Percentiles rank a stretch among this genome's conserved stretches.
These are phyloP conservation scores for Pistacia atlantica DNA, from an alignment of 345 rosid species.

Conservation along the genomic window DNA sequence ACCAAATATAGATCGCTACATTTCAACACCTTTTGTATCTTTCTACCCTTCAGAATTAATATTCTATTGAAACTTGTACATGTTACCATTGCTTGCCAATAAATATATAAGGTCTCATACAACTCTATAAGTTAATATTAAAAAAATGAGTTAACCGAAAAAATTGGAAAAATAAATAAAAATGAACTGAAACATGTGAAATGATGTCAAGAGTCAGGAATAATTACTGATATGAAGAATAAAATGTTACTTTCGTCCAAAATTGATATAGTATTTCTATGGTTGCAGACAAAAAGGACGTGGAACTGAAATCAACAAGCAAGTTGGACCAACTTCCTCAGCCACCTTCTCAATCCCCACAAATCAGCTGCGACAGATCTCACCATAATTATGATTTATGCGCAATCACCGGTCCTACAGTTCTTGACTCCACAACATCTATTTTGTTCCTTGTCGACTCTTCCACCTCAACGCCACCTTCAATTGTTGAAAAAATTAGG, in stretches of 20 bases:
- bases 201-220: too few relatives aligned
- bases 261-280: neutral
- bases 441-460: slow-evolving; percentile 37
- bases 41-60: neutral
- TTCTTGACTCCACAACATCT: slow-evolving; percentile 34
- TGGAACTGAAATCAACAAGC: neutral
- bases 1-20: neutral
- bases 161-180: too few relatives aligned
- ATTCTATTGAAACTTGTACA: neutral
- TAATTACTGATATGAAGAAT: too few relatives aligned
- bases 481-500: slow-evolving; percentile 33
- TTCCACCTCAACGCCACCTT: slow-evolving; percentile 8
- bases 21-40: neutral
- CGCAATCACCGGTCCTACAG: slow-evolving; percentile 45
- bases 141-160: too few relatives aligned
- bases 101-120: neutral
- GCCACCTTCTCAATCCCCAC: neutral
- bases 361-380: slow-evolving; percentile 53
- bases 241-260: too few relatives aligned
- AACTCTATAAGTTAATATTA: too few relatives aligned
- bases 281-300: neutral
- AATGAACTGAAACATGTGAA: too few relatives aligned
- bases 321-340: neutral
- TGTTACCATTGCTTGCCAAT: neutral
- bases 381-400: slow-evolving; percentile 49